Conservation (phyloP, 1,139 yeast species). For the Saccharomyces uvarum region DNA sequence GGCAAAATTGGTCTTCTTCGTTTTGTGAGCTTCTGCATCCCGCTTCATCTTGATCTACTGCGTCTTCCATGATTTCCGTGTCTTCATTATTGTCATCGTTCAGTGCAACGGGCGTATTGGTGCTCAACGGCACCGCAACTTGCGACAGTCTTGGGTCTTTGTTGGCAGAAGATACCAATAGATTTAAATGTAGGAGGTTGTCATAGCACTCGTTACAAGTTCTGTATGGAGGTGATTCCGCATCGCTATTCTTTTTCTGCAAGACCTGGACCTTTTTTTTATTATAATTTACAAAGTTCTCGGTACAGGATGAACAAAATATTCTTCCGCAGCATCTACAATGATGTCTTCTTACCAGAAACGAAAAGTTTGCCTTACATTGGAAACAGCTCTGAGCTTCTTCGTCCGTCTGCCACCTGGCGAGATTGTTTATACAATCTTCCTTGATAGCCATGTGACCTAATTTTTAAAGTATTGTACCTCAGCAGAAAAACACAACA, state of each 20-base stretch:
- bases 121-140: conserved; percentile 34
- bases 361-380: conserved; percentile 51
- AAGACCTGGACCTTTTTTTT: conserved; percentile 54
- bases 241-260: conserved; percentile 64
- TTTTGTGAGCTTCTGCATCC: background rate
- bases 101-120: conserved; percentile 40
- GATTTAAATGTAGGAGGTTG: conserved; percentile 23
- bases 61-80: conserved; percentile 45
- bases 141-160: conserved; percentile 6
- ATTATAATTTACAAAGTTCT: conserved; percentile 25
- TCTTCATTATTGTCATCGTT: conserved; percentile 70
- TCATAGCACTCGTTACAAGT: conserved; percentile 30
- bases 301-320: conserved; percentile 27
- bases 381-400: conserved; percentile 52
- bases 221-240: conserved; percentile 36
- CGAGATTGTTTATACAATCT: conserved; percentile 27
- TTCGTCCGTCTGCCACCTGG: conserved; percentile 76
- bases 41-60: conserved; percentile 17
- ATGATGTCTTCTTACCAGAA: conserved; percentile 80
- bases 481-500: background rate
- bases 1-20: conserved; percentile 36
- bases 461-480: background rate
- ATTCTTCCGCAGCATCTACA: conserved; percentile 47
- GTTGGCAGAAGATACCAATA: conserved; percentile 12
- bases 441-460: background rate